Evolutionary conservation across 371 early-diverging fungal genomes (phyloP).

Genomic region (Nematocida sp.): DNA sequence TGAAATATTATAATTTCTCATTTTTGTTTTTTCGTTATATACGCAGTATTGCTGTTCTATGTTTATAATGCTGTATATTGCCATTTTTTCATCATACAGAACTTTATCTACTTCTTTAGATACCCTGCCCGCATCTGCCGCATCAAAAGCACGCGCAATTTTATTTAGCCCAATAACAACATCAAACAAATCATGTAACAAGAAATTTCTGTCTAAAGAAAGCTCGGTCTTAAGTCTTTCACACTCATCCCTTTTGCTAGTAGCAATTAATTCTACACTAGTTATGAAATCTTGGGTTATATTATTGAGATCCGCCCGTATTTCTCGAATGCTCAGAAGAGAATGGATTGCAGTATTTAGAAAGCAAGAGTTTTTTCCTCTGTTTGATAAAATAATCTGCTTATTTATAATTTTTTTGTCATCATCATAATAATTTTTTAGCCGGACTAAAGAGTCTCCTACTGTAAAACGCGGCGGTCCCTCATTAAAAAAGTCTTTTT

Average conservation of each 20-base stretch:
- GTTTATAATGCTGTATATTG: background rate
- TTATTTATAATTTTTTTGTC: background rate
- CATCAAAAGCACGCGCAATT: no score
- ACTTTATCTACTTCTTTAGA: no score
- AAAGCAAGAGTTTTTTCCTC: background rate
- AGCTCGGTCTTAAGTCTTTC: no score
- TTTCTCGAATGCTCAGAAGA: background rate
- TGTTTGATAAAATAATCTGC: background rate
- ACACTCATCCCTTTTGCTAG: no score
- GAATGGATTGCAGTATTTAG: background rate
- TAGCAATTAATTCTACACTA: no score
- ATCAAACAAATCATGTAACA: no score
- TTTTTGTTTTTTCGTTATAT: background rate
- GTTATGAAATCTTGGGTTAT: background rate
- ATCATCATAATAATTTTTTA: background rate
- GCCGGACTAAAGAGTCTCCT: background rate
- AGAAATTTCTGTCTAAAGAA: no score
- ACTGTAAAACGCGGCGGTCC: background rate
- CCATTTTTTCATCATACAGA: background rate
- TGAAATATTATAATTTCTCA: background rate
- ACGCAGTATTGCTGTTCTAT: background rate
- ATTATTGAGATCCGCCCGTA: background rate
- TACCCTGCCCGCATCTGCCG: no score
- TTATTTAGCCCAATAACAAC: no score
- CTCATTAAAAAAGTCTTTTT: background rate